A percentile compares a stretch with the other conserved stretches of the same genome.
Conservation (phyloP, 306 rosid genomes). For the Erythrophleum fordii region DNA sequence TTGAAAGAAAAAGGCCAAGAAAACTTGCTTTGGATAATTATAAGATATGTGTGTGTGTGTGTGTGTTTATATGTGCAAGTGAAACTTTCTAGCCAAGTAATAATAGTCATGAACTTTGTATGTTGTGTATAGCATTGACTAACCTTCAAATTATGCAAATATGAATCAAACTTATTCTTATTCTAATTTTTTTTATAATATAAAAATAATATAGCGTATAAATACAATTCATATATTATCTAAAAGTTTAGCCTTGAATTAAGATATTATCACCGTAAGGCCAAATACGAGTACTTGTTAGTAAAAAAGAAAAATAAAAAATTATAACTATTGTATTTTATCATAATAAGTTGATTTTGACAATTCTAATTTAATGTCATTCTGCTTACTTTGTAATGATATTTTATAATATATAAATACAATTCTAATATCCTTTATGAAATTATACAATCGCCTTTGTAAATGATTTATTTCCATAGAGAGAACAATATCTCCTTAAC, state of each 20-base stretch:
- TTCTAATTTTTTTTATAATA: not conserved
- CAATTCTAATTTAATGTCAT: conserved; percentile 6
- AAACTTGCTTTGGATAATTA: not conserved
- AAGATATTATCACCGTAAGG: not conserved
- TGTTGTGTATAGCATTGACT: not conserved
- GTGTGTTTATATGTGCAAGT: too few relatives aligned
- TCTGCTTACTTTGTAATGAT: not conserved
- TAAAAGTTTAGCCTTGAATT: not conserved
- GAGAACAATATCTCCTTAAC: conserved; percentile 13
- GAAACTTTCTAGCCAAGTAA: too few relatives aligned
- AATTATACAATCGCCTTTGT: conserved; percentile 12
- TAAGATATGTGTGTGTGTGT: not conserved
- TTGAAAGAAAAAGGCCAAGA: not conserved
- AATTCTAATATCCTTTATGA: conserved; percentile 20
- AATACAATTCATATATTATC: not conserved
- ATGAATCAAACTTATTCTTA: not conserved
- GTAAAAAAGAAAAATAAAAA: not conserved
- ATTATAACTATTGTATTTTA: not conserved
- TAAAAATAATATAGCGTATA: not conserved
- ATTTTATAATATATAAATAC: conserved; percentile 9
- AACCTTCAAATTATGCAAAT: not conserved
- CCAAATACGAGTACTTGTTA: not conserved
- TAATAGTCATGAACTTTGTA: not conserved
- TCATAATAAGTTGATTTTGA: conserved; percentile 17
- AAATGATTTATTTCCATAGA: conserved; percentile 23